A percentile compares a stretch with the other conserved stretches of the same genome.
Conservation (phyloP, 2,329 filamentous ascomycete genomes). For the Fusarium keratoplasticum region DNA sequence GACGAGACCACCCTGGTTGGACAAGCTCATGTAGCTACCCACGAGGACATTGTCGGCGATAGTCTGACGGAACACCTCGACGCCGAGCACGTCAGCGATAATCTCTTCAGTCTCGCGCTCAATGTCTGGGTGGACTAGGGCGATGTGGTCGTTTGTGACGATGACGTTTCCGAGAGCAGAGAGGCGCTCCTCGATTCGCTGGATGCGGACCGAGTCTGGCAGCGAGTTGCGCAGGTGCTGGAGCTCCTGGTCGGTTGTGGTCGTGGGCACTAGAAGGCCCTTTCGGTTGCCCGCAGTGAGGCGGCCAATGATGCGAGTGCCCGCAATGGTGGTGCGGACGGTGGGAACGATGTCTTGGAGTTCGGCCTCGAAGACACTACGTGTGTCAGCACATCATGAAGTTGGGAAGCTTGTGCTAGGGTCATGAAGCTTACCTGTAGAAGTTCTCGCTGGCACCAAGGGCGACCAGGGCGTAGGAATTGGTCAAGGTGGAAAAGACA, state of each 20-base stretch:
- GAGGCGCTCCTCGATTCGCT: constrained; percentile 96
- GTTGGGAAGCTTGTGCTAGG: not conserved
- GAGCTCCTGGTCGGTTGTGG: constrained; percentile 96
- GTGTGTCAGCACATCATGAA: constrained; percentile 1
- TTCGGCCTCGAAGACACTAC: constrained; percentile 94
- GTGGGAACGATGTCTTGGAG: constrained; percentile 97
- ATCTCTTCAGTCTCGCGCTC: constrained; percentile 99
- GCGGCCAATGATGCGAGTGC: constrained; percentile 94
- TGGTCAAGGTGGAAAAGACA: constrained; percentile 96
- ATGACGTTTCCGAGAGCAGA: constrained; percentile 98
- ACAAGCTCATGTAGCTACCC: constrained; percentile 95
- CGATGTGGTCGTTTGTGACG: constrained; percentile 95
- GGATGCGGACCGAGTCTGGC: constrained; percentile 91
- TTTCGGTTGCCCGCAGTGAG: constrained; percentile 97
- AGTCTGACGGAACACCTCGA: constrained; percentile 93
- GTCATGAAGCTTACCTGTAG: constrained; percentile 73
- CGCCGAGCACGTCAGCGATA: constrained; percentile 90
- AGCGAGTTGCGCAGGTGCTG: constrained; percentile 96
- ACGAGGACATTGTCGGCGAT: constrained; percentile 97
- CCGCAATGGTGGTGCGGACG: constrained; percentile 95
- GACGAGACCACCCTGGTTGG: constrained; percentile 95
- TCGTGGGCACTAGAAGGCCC: constrained; percentile 94
- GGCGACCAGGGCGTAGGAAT: constrained; percentile 94
- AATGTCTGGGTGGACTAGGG: constrained; percentile 93
- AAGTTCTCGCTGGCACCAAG: constrained; percentile 98